Conservation (phyloP, 805 yeast genomes). For the Spathaspora girioi region DNA sequence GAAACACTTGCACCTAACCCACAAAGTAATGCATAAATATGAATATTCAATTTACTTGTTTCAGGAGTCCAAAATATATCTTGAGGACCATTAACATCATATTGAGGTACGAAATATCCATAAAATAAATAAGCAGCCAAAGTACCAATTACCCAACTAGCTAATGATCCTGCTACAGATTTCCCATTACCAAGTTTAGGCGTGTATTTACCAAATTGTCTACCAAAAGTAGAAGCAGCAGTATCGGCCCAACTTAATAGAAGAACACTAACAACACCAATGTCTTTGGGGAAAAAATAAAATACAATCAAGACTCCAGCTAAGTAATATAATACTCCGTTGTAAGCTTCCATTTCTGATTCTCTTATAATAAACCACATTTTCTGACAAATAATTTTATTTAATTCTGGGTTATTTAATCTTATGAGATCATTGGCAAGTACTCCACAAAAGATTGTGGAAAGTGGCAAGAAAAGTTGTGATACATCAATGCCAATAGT, state of each 20-base stretch:
- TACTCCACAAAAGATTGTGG: slow-evolving; percentile 51
- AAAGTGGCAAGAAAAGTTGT: slow-evolving; percentile 59
- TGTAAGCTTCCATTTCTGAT: slow-evolving; percentile 63
- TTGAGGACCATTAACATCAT: slow-evolving; percentile 51
- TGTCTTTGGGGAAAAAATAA: slow-evolving; percentile 70
- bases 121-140: slow-evolving; percentile 65
- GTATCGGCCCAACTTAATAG: slow-evolving; percentile 96
- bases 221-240: slow-evolving; percentile 91
- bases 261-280: slow-evolving; percentile 69
- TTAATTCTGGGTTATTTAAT: slow-evolving; percentile 57
- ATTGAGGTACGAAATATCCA: slow-evolving; percentile 67
- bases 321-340: slow-evolving; percentile 87
- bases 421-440: slow-evolving; percentile 66
- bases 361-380: slow-evolving; percentile 87
- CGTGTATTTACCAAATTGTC: slow-evolving; percentile 79
- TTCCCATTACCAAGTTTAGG: slow-evolving; percentile 73
- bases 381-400: slow-evolving; percentile 57
- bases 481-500: slow-evolving; percentile 53
- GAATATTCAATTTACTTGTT: slow-evolving; percentile 53
- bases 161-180: slow-evolving; percentile 85
- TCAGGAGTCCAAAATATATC: slow-evolving; percentile 65
- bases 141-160: slow-evolving; percentile 77
- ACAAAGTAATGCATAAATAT: slow-evolving; percentile 51
- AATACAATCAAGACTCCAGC: slow-evolving; percentile 76
- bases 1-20: slow-evolving; percentile 85